These are phyloP conservation scores for Zygosaccharomyces sapae DNA, from an alignment of 1,139 yeast genomes.

Conservation along the genomic window DNA sequence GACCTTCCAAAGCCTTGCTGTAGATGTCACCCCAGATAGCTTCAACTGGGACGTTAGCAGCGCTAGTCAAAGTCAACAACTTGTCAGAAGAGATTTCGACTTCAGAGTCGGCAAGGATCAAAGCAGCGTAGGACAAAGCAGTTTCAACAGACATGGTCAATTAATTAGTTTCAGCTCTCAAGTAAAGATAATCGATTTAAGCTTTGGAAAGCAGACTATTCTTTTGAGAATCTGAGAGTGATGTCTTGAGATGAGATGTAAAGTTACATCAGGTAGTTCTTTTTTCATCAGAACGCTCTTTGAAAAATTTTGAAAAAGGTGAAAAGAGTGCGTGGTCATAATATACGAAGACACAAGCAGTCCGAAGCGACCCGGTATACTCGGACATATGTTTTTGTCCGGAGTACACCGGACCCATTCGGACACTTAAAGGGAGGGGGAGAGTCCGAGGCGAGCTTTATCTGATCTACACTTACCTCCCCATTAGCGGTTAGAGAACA, in stretches of 20 bases:
- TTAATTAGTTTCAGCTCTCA: constrained; percentile 20
- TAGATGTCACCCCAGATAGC: constrained; percentile 76
- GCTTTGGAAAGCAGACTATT: constrained; percentile 63
- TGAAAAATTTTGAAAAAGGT: constrained; percentile 1
- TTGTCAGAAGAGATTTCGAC: constrained; percentile 74
- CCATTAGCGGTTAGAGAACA: neutral
- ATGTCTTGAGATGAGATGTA: neutral
- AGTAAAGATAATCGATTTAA: constrained; percentile 55
- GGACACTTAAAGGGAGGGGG: neutral
- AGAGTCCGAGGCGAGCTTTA: neutral
- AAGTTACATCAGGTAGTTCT: neutral
- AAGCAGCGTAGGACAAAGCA: constrained; percentile 83
- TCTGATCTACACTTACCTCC: neutral
- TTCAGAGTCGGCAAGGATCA: constrained; percentile 81
- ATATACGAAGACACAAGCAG: neutral
- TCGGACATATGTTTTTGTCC: neutral
- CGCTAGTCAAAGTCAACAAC: constrained; percentile 62
- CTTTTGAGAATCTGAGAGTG: constrained; percentile 36
- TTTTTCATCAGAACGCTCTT: neutral
- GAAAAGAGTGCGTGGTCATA: constrained; percentile 4
- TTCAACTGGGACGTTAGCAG: constrained; percentile 69
- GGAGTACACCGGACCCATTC: neutral
- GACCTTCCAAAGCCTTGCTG: constrained; percentile 76
- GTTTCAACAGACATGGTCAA: constrained; percentile 70
- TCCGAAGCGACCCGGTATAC: neutral